A percentile compares a stretch with the other conserved stretches of the same genome.
These are phyloP conservation scores for Austroboletus olivaceoglutinosus DNA, from an alignment of 1,284 basidiomycete species.

Conservation along the genomic window DNA sequence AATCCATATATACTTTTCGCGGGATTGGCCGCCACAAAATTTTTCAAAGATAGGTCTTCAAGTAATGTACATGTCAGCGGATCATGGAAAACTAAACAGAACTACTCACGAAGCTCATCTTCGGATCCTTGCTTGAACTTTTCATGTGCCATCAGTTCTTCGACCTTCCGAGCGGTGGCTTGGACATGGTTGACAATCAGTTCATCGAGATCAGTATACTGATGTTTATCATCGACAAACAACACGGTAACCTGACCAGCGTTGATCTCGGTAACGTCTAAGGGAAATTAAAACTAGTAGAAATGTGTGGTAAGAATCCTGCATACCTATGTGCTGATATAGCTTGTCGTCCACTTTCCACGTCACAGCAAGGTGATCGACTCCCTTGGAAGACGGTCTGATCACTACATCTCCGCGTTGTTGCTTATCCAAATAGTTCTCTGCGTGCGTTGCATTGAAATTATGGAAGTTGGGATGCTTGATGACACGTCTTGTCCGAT, in stretches of 20 bases:
- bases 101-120: slow-evolving; percentile 80
- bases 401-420: slow-evolving; percentile 96
- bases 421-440: slow-evolving; percentile 85
- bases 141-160: slow-evolving; percentile 94
- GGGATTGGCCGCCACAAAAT: slow-evolving; percentile 90
- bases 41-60: slow-evolving; percentile 84
- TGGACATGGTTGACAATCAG: slow-evolving; percentile 97
- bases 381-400: slow-evolving; percentile 92
- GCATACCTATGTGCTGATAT: slow-evolving; percentile 94
- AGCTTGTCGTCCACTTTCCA: slow-evolving; percentile 99
- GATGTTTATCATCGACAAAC: slow-evolving; percentile 79
- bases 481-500: slow-evolving; percentile 81
- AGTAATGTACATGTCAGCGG: neutral
- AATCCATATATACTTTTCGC: slow-evolving; percentile 96
- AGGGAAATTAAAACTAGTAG: slow-evolving; percentile 7
- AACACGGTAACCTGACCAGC: slow-evolving; percentile 72
- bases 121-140: slow-evolving; percentile 91
- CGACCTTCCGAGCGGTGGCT: slow-evolving; percentile 91
- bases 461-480: slow-evolving; percentile 99
- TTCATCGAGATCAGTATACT: slow-evolving; percentile 95
- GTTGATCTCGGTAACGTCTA: slow-evolving; percentile 91
- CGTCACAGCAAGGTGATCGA: slow-evolving; percentile 93
- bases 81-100: neutral
- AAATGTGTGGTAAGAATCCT: neutral
- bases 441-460: slow-evolving; percentile 89